A percentile compares a stretch with the other conserved stretches of the same genome.
phyloP scores from a whole-genome alignment of 2,329 filamentous ascomycete genomes.

The Cordyceps cicadae region DNA sequence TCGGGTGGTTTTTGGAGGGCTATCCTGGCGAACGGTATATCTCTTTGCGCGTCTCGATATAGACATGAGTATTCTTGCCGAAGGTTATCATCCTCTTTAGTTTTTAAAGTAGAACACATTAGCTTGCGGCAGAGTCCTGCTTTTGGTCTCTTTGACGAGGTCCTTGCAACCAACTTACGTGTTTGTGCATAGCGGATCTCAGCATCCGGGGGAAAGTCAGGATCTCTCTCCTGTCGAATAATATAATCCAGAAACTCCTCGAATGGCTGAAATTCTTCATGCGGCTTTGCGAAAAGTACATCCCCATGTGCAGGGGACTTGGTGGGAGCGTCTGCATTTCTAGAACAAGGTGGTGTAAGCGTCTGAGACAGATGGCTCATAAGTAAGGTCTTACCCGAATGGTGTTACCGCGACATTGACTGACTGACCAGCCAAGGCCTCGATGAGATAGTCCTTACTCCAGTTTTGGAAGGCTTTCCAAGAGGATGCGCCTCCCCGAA shows the following conservation, averaged over 20 bases:
- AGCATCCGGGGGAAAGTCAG: constrained; percentile 17
- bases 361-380: background rate
- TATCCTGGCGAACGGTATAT: constrained; percentile 65
- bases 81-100: constrained; percentile 69
- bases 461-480: constrained; percentile 59
- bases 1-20: constrained; percentile 60
- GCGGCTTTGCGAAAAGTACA: constrained; percentile 60
- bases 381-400: constrained; percentile 41
- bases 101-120: background rate
- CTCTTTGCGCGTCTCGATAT: constrained; percentile 51
- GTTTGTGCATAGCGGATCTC: constrained; percentile 69
- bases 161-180: constrained; percentile 39
- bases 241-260: constrained; percentile 53
- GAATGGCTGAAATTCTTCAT: constrained; percentile 59
- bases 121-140: background rate
- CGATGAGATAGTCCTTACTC: constrained; percentile 51
- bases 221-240: constrained; percentile 44
- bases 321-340: constrained; percentile 31
- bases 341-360: constrained; percentile 13
- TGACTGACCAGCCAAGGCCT: constrained; percentile 42
- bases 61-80: constrained; percentile 61
- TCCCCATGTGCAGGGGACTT: constrained; percentile 20
- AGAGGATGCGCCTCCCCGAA: constrained; percentile 51
- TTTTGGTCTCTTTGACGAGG: background rate
- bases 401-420: constrained; percentile 78